Conservation (phyloP, 73 alveolate genomes). For the Strombidium stylifer region DNA sequence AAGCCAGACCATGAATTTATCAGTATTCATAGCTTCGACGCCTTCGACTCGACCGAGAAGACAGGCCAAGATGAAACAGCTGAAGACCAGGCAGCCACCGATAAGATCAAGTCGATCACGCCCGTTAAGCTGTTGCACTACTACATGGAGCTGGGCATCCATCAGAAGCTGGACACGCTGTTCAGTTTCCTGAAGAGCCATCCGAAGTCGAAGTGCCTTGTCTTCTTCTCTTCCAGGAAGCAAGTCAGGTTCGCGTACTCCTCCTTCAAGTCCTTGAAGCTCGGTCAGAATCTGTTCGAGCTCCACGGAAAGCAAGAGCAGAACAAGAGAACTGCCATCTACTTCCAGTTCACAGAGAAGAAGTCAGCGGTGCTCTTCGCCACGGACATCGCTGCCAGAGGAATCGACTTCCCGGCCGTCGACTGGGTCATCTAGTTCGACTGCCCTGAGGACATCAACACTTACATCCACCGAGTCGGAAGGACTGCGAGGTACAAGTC, state of each 20-base stretch:
- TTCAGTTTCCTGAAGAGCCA: conserved; percentile 93
- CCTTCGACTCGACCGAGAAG: neutral
- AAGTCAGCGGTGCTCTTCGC: conserved; percentile 79
- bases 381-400: conserved; percentile 93
- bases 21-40: conserved; percentile 19
- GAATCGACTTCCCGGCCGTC: conserved; percentile 93
- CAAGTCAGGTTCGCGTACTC: conserved; percentile 86
- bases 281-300: conserved; percentile 72
- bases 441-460: conserved; percentile 83
- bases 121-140: conserved; percentile 86
- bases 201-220: conserved; percentile 74
- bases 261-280: conserved; percentile 69
- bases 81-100: conserved; percentile 1
- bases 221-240: conserved; percentile 85
- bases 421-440: conserved; percentile 93
- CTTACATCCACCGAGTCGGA: conserved; percentile 95
- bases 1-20: conserved; percentile 9
- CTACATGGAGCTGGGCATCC: conserved; percentile 72
- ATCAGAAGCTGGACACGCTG: conserved; percentile 88
- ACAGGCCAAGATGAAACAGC: neutral
- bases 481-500: conserved; percentile 96
- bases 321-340: conserved; percentile 87
- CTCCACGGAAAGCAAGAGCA: conserved; percentile 89
- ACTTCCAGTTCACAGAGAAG: conserved; percentile 79
- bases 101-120: conserved; percentile 14